phyloP scores from a whole-genome alignment of 805 yeast species.

The Saccharomycopsis microspora region DNA sequence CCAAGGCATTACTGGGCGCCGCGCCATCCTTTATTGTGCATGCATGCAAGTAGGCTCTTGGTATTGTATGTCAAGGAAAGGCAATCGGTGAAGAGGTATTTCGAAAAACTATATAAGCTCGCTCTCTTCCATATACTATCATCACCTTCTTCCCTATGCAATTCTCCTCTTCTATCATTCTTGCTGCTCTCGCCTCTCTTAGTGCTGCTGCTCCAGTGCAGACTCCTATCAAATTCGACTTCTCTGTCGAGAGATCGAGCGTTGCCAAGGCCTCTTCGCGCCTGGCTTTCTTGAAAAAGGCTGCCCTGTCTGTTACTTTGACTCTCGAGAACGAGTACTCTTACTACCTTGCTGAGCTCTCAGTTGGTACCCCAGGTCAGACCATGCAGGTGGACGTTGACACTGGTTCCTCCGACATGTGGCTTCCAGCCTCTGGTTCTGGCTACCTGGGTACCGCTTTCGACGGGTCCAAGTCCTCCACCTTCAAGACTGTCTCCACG shows the following conservation, averaged over 20 bases:
- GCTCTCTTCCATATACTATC: too few relatives aligned
- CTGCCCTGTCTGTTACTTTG: constrained; percentile 17
- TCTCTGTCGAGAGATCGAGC: constrained; percentile 3
- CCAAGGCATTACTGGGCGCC: too few relatives aligned
- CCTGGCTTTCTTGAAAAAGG: not conserved
- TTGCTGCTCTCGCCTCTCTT: constrained; percentile 9
- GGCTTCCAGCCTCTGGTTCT: constrained; percentile 28
- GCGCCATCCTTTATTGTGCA: too few relatives aligned
- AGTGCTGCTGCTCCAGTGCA: constrained; percentile 10
- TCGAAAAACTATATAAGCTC: too few relatives aligned
- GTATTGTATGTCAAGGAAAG: too few relatives aligned
- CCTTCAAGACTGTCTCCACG: constrained; percentile 24
- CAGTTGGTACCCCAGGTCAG: constrained; percentile 35
- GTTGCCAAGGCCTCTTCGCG: not conserved
- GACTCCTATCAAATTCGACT: constrained; percentile 8
- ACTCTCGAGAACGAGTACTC: constrained; percentile 27
- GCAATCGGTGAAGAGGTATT: too few relatives aligned
- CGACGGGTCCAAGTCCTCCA: constrained; percentile 22
- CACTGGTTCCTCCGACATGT: constrained; percentile 39
- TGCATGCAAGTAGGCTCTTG: too few relatives aligned
- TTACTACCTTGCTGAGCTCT: constrained; percentile 33
- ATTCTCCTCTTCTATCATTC: constrained; percentile 6
- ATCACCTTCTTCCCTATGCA: constrained; percentile 1
- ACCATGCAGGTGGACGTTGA: constrained; percentile 31
- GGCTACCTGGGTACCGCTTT: constrained; percentile 25